These are phyloP conservation scores for Forsythia viridissima DNA, from an alignment of 257 asterid genomes.

Conservation along the genomic window DNA sequence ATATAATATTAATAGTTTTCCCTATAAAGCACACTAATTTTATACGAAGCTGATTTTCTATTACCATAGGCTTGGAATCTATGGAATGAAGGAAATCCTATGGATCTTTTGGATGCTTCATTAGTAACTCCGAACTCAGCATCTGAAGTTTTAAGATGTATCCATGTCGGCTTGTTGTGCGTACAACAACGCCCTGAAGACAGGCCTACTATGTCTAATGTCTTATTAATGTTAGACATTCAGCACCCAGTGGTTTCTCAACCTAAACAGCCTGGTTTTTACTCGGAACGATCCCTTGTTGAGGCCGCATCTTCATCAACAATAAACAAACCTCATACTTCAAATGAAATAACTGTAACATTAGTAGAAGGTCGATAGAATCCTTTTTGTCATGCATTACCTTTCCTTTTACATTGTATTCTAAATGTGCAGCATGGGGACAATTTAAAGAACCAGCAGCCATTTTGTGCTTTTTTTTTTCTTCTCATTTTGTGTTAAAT, in stretches of 20 bases:
- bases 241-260: conserved; percentile 16
- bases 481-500: no score
- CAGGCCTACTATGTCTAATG: conserved; percentile 35
- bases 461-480: no score
- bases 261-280: conserved; percentile 34
- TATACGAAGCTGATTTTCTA: background rate
- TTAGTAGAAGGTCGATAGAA: conserved; percentile 24
- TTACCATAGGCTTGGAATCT: conserved; percentile 32
- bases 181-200: conserved; percentile 36
- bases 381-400: background rate
- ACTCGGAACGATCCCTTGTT: conserved; percentile 15
- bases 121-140: conserved; percentile 5
- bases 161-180: conserved; percentile 36
- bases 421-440: no score
- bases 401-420: no score
- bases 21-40: background rate
- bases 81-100: conserved; percentile 37
- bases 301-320: conserved; percentile 21
- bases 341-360: conserved; percentile 29
- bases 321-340: background rate
- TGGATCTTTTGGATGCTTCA: conserved; percentile 26
- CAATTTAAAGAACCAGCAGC: no score
- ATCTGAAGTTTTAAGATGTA: conserved; percentile 30
- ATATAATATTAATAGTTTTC: background rate
- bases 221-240: conserved; percentile 23